Evolutionary conservation across 106 monocot genomes (phyloP), one percentile per base, ranked within the genome.

Genomic region (Amphibolis antarctica): DNA sequence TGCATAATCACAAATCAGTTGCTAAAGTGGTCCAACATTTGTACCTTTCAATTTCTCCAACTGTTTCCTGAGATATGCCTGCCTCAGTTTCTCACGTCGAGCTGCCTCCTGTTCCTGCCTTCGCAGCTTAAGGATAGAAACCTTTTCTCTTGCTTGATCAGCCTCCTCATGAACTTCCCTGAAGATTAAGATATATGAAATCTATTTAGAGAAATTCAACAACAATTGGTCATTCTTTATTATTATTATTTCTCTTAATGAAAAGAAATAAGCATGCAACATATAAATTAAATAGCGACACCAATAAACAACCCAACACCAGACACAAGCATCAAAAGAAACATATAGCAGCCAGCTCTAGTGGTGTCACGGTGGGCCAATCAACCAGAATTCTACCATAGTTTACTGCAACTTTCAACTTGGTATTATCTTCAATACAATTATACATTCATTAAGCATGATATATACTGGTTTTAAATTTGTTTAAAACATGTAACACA

Each of bases 121-220:
- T 3, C 89, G 83, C 47, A 72, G 22, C 73, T 82, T 86, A 27
- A 86, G 62, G 21, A 77, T 70, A 14, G 86, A 76, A 7, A 77
- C 72, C 69, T 86, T 80, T 55, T 82, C 73, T 69, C 94, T 84
- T 45, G 83, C 94, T 46, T 90, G 76, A 48, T 57, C 90, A 45
- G 71, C 89, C 62, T 96, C 94, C 69, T 96, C 86, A 58, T 96
- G 94, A 58, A 96, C 80, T 80, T 96, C 94, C 81, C 94, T 96
- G 80, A 49, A 27, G 9, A 51, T 20, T 57, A 21, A 73, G 10
- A 60, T 11, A 27, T 14, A 15, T 14, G 15, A 57, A 15, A 36
- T 7, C 36, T 4, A 36, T 26, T 15, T 28, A 28, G 13, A 57
- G 28, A 57, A 28, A 30, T 28, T 57, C 17, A 57, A 57, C 23